Evolutionary conservation across 352 stramenopile genomes (phyloP), one percentile per base, ranked within the genome.

Genomic region (Thalassiosira allenii): DNA sequence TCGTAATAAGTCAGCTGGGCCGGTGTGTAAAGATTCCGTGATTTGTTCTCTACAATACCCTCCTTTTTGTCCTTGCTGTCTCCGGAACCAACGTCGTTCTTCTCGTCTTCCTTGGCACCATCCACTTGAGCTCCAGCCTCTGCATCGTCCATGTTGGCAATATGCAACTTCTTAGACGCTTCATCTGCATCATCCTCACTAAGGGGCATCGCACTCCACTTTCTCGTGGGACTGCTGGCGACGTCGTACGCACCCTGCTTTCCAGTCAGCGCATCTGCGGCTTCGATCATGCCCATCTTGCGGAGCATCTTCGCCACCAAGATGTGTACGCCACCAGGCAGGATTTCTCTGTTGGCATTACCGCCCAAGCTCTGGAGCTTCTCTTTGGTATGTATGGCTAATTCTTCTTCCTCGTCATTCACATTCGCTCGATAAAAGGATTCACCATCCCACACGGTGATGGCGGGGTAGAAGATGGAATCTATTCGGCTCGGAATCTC

Each of bases 381-480:
- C 8, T 47, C 8, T 17, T 47, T 47, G 8, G 9, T 47, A 17
- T 17, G 8, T 9, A 17, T 9, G 37, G 37, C 37, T 17, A 47
- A 47, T 47, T 47, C 17, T 9, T 47, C 17, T 9, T 47, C 37
- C 37, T 47, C 37, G 37, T 47, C 17, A 8, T 47, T 17, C 37
- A 47, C 37, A 17, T 17, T 47, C 37, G 8, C 37, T 8, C 8
- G 37, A 17, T 14, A 14, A 14, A 14, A 17, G 37, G 8, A 14
- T 47, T 47, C 37, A 17, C 17, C 37, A 17, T 47, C 37, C 37
- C 47, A 71, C 20, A 84, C n/a, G 0, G 43, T 77, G 5, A 74
- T 30, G 8, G 74, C 72, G 12, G 67, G 56, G 51, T 84, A 43
- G 81, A 93, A 94, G 61, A 92, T 84, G 30, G 78, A 86, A 66